Evolutionary conservation across 1,284 basidiomycete species (phyloP), one percentile per base, ranked within the genome.

Genomic region (Taiwanofungus camphoratus): DNA sequence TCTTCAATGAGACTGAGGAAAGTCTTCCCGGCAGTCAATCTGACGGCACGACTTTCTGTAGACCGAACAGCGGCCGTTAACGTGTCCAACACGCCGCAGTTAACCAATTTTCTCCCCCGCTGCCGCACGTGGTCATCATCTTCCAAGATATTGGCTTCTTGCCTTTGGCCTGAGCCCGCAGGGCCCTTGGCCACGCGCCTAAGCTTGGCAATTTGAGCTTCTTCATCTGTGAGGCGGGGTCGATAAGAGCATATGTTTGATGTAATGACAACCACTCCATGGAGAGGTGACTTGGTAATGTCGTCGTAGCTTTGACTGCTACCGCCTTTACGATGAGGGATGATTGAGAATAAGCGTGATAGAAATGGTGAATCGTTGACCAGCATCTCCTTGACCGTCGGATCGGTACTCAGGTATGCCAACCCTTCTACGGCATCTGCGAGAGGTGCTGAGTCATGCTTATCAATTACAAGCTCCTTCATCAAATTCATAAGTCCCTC

Each of bases 401-500:
- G 71, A 49, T 81, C 76, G 24, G 76, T 67, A 46, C 81, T 87
- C 44, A 92, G 76, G 61, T 93, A 88, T 6, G 87, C 87, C 40
- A 96, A 65, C 0, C 84, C 90, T 65, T 96, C 92, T 15, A 93
- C 68, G 5, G 79, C 81, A 50, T 89, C 83, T 6, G 71, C 63
- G 22, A 74, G 57, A 29, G 75, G 73, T 16, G 68, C 60, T 11
- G 58, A 51, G 27, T 66, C 52, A 29, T 66, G 61, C 16, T 62
- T 61, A 47, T 59, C 62, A 20, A 73, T 48, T 23, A 91, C 66
- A 42, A 84, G 65, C 2, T 66, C 64, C 53, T 76, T 80, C 71
- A 92, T 76, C 41, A 74, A 65, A 29, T 61, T 52, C 13, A 77
- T 74, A 30, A 82, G 68, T n/a, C 67, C 66, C 22, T 79, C 73